A percentile compares a stretch with the other conserved stretches of the same genome.
These are phyloP conservation scores for Coleophoma eucalyptorum DNA, from an alignment of 2,329 filamentous ascomycete genomes.

Conservation along the genomic window DNA sequence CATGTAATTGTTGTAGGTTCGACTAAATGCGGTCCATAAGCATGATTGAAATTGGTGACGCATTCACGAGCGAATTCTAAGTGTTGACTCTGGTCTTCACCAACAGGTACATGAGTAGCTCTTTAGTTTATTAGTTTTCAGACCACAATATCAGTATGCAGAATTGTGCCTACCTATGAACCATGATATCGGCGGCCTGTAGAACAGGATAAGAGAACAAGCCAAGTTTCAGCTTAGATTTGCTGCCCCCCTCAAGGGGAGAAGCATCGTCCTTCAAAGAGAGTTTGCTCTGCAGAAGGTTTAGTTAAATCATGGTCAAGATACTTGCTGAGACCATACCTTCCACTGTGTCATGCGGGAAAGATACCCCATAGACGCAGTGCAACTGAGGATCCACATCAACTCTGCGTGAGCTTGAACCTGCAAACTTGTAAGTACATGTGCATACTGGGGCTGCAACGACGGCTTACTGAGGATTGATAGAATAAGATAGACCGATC, in stretches of 20 bases:
- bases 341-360: constrained; percentile 99
- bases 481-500: constrained; percentile 76
- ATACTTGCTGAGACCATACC: constrained; percentile 40
- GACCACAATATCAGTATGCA: not conserved
- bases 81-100: constrained; percentile 93
- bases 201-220: constrained; percentile 95
- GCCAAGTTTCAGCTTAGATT: constrained; percentile 72
- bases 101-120: constrained; percentile 92
- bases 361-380: constrained; percentile 89
- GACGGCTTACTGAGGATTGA: constrained; percentile 63
- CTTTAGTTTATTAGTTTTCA: constrained; percentile 33
- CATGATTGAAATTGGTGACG: constrained; percentile 81
- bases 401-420: constrained; percentile 80
- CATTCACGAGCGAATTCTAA: constrained; percentile 88
- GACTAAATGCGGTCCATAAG: constrained; percentile 60
- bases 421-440: constrained; percentile 31
- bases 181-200: constrained; percentile 88
- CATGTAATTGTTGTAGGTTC: constrained; percentile 70
- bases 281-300: constrained; percentile 62
- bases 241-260: constrained; percentile 53
- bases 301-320: constrained; percentile 1
- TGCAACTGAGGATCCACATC: constrained; percentile 96
- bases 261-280: constrained; percentile 55
- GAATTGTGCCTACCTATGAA: constrained; percentile 59
- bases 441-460: not conserved